These are phyloP conservation scores for Cladosporium sp. DNA, from an alignment of 2,329 filamentous ascomycete genomes.

Conservation along the genomic window DNA sequence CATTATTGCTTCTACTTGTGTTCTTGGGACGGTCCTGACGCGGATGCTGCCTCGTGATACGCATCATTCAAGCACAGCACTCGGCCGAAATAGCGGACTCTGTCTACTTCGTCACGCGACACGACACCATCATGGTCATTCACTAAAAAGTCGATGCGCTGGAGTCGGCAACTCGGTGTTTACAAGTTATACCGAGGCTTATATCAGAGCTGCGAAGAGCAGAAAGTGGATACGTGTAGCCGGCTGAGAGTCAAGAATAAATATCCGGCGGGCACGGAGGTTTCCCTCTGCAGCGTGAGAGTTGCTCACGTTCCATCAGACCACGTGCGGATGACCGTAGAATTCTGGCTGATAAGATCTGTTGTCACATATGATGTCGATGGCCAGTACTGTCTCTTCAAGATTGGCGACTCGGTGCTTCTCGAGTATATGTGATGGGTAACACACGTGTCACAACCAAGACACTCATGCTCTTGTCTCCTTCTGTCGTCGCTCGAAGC, in stretches of 20 bases:
- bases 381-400: too few relatives aligned
- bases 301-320: too few relatives aligned
- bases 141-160: too few relatives aligned
- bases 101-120: background rate
- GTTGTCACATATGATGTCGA: too few relatives aligned
- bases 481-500: background rate
- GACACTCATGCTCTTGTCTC: background rate
- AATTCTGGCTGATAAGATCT: too few relatives aligned
- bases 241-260: background rate
- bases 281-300: too few relatives aligned
- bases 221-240: background rate
- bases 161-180: too few relatives aligned
- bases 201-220: background rate
- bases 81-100: too few relatives aligned
- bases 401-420: too few relatives aligned
- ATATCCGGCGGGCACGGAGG: too few relatives aligned
- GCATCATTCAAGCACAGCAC: too few relatives aligned
- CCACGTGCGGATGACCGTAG: too few relatives aligned
- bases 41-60: background rate
- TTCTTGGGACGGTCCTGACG: background rate
- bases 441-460: background rate
- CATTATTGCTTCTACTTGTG: background rate
- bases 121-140: background rate
- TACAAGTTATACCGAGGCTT: background rate
- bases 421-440: background rate